Conservation (phyloP, 768 basidiomycete species). For the Calocera cornea region DNA sequence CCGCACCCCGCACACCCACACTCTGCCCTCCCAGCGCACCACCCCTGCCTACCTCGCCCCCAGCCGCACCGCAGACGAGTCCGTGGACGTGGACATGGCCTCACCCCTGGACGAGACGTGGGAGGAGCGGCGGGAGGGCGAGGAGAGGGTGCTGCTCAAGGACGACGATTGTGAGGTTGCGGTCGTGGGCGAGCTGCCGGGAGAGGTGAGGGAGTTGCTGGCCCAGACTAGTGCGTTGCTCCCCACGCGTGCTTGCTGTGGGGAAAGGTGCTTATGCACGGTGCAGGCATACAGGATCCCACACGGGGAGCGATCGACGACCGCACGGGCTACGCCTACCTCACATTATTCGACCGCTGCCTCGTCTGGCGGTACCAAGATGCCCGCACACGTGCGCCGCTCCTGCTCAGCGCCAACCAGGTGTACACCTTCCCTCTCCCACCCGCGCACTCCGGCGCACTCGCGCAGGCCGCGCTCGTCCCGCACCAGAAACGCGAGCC, state of each 20-base stretch:
- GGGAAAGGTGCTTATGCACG: background rate
- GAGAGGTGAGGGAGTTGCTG: background rate
- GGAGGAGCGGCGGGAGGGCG: background rate
- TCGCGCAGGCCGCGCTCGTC: constrained; percentile 35
- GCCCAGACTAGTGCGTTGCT: background rate
- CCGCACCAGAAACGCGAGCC: constrained; percentile 66
- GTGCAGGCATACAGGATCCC: background rate
- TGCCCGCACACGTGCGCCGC: background rate
- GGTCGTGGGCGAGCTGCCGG: background rate
- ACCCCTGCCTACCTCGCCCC: background rate
- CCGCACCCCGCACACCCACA: background rate
- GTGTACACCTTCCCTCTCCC: background rate
- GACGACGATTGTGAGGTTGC: constrained; percentile 3
- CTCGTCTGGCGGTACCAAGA: background rate
- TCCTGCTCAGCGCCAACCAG: background rate
- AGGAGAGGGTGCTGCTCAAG: background rate
- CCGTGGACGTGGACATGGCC: background rate
- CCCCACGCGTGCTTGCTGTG: background rate
- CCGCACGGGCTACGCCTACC: background rate
- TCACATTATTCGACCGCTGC: background rate
- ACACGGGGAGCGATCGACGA: background rate
- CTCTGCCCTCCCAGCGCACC: background rate
- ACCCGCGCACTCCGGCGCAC: background rate
- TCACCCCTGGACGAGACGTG: background rate
- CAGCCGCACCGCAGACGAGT: background rate